These are phyloP conservation scores for Raffaelea arxii DNA, from an alignment of 2,329 filamentous ascomycete genomes.

Conservation along the genomic window DNA sequence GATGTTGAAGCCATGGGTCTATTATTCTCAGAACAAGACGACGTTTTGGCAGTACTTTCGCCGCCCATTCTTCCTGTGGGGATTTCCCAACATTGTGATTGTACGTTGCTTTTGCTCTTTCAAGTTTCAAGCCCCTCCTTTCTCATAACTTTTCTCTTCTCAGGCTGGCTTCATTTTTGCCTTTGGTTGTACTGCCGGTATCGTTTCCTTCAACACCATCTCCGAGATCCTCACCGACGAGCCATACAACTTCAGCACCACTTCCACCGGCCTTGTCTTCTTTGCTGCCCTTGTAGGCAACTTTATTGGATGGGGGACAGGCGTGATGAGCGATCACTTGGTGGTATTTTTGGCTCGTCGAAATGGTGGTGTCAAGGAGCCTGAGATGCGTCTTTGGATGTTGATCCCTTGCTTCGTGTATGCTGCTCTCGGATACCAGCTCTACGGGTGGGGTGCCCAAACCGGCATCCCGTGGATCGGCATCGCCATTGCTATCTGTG, in stretches of 20 bases:
- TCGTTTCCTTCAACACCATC: slow-evolving; percentile 1
- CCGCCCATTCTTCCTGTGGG: slow-evolving; percentile 1
- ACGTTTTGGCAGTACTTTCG: not conserved
- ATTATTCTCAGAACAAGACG: not conserved
- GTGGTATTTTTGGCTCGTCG: not conserved
- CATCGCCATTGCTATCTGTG: not conserved
- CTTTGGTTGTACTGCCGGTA: not conserved
- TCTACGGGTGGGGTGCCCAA: not conserved
- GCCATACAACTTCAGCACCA: slow-evolving; percentile 1
- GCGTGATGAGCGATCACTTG: not conserved
- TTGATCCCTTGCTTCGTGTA: not conserved
- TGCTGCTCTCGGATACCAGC: not conserved
- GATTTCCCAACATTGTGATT: not conserved
- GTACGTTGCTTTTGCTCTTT: not conserved
- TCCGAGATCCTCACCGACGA: not conserved
- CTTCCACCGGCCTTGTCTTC: not conserved
- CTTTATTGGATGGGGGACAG: not conserved
- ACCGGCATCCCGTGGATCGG: not conserved
- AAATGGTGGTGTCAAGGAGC: slow-evolving; percentile 1
- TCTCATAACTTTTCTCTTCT: too few species aligned
- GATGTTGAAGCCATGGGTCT: not conserved
- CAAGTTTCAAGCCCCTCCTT: too few species aligned
- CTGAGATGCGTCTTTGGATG: slow-evolving; percentile 2
- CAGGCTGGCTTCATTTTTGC: not conserved
- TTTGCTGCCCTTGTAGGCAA: not conserved